Evolutionary conservation across 2,329 filamentous ascomycete species (phyloP), one percentile per base, ranked within the genome.

Genomic region (Aplosporella prunicola): DNA sequence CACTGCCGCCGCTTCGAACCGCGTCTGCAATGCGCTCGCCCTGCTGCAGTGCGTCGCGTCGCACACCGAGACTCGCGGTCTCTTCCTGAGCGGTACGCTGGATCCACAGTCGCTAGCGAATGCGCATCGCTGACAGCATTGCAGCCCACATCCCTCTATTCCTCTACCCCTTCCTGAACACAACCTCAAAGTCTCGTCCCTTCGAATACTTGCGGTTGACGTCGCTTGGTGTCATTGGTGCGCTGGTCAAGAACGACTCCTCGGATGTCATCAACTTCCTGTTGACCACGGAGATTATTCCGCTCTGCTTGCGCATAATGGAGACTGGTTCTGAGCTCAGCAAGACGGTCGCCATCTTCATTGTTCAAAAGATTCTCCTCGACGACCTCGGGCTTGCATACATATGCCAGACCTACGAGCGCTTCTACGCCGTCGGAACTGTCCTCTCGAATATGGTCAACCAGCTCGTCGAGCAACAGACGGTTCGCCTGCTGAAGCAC

Each of bases 271-370:
- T 98, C 68, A 96, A 96, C 68, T 98, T 98, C 59, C 80, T 98
- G 37, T 72, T 98, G 32, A 96, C 91, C 2, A 98, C 91, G 20
- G 91, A 98, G 64, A 98, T 98, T 49, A 98, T 98, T 41, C 91
- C 91, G 8, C 76, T 98, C 9, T 98, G 91, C 61, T 78, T 98
- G 29, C 80, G 91, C 43, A 98, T 98, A 55, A 98, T 98, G 91
- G 91, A 98, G 68, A 98, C 91, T 0, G 91, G 91, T 33, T 95
- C 88, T 1, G 91, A 98, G 63, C 74, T 98, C 43, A 95, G 87
- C 70, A 98, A 98, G 70, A 98, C 91, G 1, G 91, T 98, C 10
- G 91, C 91, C 41, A 98, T 98, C 52, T 98, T 98, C 68, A 98
- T 98, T 52, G 91, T 98, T 13, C 91, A 98, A 64, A 98, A 98